phyloP scores from a whole-genome alignment of 805 yeast genomes.

The Candida incommunis region DNA sequence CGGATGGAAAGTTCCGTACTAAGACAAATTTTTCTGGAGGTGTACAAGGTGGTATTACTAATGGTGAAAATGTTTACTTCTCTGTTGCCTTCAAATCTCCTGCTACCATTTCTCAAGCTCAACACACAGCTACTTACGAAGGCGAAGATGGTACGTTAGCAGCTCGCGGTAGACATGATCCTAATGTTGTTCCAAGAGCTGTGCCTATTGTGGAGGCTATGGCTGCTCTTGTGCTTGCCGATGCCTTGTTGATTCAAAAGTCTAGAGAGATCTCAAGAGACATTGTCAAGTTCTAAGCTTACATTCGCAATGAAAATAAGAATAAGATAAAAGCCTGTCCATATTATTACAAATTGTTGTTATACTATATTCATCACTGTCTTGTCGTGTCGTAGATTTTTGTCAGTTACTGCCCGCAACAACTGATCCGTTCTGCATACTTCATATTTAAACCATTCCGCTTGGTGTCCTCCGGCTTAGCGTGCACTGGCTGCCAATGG shows the following conservation, averaged over 20 bases:
- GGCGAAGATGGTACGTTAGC: conserved; percentile 81
- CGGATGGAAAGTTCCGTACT: conserved; percentile 59
- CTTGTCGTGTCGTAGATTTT: no score
- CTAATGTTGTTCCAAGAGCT: conserved; percentile 96
- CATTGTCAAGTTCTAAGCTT: conserved; percentile 8
- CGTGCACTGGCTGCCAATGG: not conserved
- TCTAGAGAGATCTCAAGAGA: conserved; percentile 48
- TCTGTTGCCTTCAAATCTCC: conserved; percentile 96
- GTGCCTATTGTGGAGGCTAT: conserved; percentile 97
- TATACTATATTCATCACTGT: no score
- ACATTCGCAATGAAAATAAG: no score
- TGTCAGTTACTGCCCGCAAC: no score
- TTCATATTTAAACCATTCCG: not conserved
- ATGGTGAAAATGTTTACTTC: conserved; percentile 91
- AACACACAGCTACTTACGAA: conserved; percentile 74
- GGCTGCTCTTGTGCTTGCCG: conserved; percentile 91
- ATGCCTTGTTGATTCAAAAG: conserved; percentile 71
- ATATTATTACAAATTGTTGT: no score
- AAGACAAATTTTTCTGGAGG: conserved; percentile 91
- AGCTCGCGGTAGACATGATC: conserved; percentile 97
- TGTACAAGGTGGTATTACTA: conserved; percentile 94
- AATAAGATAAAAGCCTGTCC: no score
- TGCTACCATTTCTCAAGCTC: conserved; percentile 92
- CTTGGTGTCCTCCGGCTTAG: not conserved
- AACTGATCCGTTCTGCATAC: no score